phyloP scores from a whole-genome alignment of 2,329 filamentous ascomycete species.

The Zopfia rhizophila region DNA sequence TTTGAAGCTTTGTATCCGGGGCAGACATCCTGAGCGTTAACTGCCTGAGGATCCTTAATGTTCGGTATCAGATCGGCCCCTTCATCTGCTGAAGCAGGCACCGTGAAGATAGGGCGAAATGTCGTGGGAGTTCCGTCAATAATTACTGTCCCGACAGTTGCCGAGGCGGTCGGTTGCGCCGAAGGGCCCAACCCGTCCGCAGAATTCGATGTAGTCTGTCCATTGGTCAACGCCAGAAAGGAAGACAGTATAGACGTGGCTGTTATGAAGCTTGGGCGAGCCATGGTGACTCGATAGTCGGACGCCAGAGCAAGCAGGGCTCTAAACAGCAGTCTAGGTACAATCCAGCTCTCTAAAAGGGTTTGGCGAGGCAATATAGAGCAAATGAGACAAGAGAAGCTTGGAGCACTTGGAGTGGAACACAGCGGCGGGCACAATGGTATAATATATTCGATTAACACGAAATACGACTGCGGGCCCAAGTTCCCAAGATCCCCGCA shows the following conservation, averaged over 20 bases:
- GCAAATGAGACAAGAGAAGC: slow-evolving; percentile 7
- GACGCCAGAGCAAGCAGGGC: not conserved
- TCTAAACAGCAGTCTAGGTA: not conserved
- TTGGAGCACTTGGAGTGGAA: not conserved
- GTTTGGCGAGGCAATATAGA: slow-evolving; percentile 1
- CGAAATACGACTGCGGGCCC: not conserved
- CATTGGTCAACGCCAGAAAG: slow-evolving; percentile 35
- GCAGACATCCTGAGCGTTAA: slow-evolving; percentile 71
- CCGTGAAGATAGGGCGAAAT: slow-evolving; percentile 47
- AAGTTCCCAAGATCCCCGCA: slow-evolving; percentile 30
- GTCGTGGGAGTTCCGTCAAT: slow-evolving; percentile 42
- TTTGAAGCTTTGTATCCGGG: slow-evolving; percentile 68
- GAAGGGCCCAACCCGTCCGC: slow-evolving; percentile 21
- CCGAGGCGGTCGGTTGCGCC: slow-evolving; percentile 30
- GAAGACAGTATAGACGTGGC: slow-evolving; percentile 34
- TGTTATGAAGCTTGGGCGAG: slow-evolving; percentile 35
- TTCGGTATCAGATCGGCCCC: slow-evolving; percentile 65
- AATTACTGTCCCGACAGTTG: slow-evolving; percentile 33
- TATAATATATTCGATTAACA: not conserved
- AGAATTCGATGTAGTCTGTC: slow-evolving; percentile 24
- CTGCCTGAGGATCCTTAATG: slow-evolving; percentile 70
- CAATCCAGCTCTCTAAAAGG: not conserved
- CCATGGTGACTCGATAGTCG: slow-evolving; percentile 33
- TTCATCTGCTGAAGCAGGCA: slow-evolving; percentile 47
- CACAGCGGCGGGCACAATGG: not conserved